Evolutionary conservation across 2,329 filamentous ascomycete species (phyloP).

Genomic region (Chaetoscypha palmicola): DNA sequence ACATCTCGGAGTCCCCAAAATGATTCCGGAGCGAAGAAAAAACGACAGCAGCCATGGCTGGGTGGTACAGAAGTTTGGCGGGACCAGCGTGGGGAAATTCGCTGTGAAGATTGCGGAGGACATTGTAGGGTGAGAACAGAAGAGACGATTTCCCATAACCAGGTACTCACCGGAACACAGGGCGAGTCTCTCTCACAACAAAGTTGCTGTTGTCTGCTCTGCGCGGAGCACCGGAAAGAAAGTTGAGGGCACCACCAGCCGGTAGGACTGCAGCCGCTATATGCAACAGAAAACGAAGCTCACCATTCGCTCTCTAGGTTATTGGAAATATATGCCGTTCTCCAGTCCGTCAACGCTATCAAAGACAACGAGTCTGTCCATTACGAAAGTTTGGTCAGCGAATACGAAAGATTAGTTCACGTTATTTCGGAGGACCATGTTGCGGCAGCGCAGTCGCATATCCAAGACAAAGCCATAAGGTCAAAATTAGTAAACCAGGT

Average conservation of each 20-base stretch:
- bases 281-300: constrained; percentile 9
- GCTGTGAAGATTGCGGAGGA: constrained; percentile 66
- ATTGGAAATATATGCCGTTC: constrained; percentile 52
- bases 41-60: constrained; percentile 43
- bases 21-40: constrained; percentile 12
- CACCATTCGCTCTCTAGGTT: constrained; percentile 31
- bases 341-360: constrained; percentile 46
- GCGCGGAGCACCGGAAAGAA: constrained; percentile 93
- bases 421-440: constrained; percentile 80
- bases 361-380: constrained; percentile 47
- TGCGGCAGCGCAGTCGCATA: constrained; percentile 57
- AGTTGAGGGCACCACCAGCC: constrained; percentile 87
- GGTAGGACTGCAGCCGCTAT: constrained; percentile 49
- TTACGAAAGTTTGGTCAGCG: constrained; percentile 43
- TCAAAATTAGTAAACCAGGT: constrained; percentile 58
- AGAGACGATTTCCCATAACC: too few species aligned
- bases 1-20: constrained; percentile 10
- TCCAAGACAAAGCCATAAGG: constrained; percentile 50
- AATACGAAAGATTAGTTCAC: constrained; percentile 69
- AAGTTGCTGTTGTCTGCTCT: constrained; percentile 90
- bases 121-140: constrained; percentile 52
- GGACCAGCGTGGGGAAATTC: constrained; percentile 93
- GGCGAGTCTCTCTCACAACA: constrained; percentile 56
- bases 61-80: constrained; percentile 93
- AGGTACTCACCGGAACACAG: too few species aligned